A percentile compares a stretch with the other conserved stretches of the same genome.
Evolutionary conservation across 805 yeast species (phyloP).

Genomic region (Cyberlindnera xylosilytica): DNA sequence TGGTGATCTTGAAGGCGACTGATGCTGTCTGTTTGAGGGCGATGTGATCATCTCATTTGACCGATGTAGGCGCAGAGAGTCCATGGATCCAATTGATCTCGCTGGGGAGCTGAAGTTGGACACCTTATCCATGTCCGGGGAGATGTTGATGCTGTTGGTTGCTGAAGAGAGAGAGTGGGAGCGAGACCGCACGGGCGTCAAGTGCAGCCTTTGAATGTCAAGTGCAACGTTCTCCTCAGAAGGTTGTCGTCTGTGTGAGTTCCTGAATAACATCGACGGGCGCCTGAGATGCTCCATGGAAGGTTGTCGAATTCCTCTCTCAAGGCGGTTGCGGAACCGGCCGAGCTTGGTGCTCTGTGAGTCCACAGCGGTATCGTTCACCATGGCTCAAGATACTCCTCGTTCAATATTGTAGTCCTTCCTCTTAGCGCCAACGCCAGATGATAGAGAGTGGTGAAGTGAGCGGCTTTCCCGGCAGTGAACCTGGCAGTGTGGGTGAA

Average conservation of each 20-base stretch:
- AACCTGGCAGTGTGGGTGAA: no score
- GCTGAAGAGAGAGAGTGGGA: constrained; percentile 3
- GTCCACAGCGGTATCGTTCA: not conserved
- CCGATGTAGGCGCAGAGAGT: not conserved
- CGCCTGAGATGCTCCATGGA: constrained; percentile 14
- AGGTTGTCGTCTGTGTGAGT: constrained; percentile 10
- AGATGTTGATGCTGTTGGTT: constrained; percentile 5
- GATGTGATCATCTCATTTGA: not conserved
- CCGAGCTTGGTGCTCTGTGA: constrained; percentile 7
- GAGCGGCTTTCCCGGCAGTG: no score
- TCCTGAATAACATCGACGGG: constrained; percentile 8
- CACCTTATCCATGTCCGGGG: constrained; percentile 17
- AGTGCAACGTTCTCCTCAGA: constrained; percentile 3
- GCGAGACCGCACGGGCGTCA: constrained; percentile 4
- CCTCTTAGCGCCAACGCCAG: no score
- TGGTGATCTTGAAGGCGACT: not conserved
- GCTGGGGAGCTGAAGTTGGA: constrained; percentile 22
- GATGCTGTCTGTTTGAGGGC: not conserved
- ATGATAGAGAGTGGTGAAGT: no score
- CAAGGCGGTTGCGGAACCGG: constrained; percentile 11
- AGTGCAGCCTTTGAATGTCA: not conserved
- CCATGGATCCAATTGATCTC: constrained; percentile 16
- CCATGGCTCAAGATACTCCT: no score
- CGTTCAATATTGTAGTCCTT: no score
- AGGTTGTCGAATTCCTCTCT: constrained; percentile 11